Evolutionary conservation across 768 basidiomycete species (phyloP).

Genomic region (Podaxis sp.): DNA sequence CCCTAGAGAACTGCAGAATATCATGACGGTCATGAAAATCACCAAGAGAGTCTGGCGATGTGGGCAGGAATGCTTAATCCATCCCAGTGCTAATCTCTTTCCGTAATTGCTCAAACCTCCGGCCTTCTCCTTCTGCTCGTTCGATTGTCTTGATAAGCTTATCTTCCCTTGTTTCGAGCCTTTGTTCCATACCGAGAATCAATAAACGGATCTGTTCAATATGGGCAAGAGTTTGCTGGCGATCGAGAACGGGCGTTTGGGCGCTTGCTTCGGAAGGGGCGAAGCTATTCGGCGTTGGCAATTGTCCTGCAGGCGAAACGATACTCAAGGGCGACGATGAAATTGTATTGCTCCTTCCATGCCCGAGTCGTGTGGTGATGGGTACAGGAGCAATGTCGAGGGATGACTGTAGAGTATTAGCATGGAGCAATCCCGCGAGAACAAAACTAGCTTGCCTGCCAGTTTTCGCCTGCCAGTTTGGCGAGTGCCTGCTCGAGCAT

Average conservation of each 20-base stretch:
- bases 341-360: conserved; percentile 29
- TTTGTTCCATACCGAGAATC: conserved; percentile 75
- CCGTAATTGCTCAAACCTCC: conserved; percentile 49
- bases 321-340: conserved; percentile 20
- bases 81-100: conserved; percentile 30
- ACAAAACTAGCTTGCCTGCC: conserved; percentile 58
- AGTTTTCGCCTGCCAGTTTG: conserved; percentile 74
- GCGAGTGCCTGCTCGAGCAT: conserved; percentile 72
- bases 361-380: conserved; percentile 23
- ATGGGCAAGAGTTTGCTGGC: conserved; percentile 51
- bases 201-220: conserved; percentile 69
- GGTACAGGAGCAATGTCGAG: conserved; percentile 33
- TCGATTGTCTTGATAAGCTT: conserved; percentile 59
- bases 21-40: neutral
- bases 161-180: conserved; percentile 61
- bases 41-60: neutral
- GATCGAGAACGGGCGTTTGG: conserved; percentile 20
- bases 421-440: conserved; percentile 4
- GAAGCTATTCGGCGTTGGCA: conserved; percentile 6
- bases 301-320: conserved; percentile 1
- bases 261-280: conserved; percentile 1
- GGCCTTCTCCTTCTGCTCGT: conserved; percentile 59
- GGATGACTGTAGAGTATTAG: conserved; percentile 23
- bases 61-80: neutral
- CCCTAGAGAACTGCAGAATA: neutral